Evolutionary conservation across 2,329 filamentous ascomycete genomes (phyloP), one percentile per base, ranked within the genome.

Genomic region (Apiospora phragmitis): DNA sequence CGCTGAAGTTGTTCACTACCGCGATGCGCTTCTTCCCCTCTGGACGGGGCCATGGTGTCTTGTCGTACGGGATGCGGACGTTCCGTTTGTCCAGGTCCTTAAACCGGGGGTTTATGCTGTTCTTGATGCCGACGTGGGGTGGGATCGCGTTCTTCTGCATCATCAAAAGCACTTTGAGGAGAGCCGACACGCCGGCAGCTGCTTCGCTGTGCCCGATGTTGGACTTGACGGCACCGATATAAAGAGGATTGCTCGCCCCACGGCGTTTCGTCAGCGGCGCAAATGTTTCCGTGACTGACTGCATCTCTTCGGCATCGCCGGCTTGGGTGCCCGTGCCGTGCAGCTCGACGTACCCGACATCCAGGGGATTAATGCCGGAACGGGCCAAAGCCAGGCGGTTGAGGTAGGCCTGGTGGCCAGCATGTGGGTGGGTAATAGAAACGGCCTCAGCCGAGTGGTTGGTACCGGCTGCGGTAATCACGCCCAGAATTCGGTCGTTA

Each of bases 271-370:
- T n/a, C n/a, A n/a, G n/a, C 16, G 86, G 86, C 59, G 87, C 89
- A 74, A 92, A 92, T 7, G 88, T 83, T 45, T 87, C 85, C 26
- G 85, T 83, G 65, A 92, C 88, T 0, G 87, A 89, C 2, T 85
- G 84, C 84, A 91, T 90, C 78, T 93, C 91, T 87, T 87, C 26
- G 4, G 86, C 85, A 76, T 94, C 92, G 70, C 91, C 92, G 42
- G 89, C 91, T 76, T 93, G 90, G 1, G 91, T 93, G 55, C 91
- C 91, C 5, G 91, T 93, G 8, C 91, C 91, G 77, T 93, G 91
- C 84, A 92, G 88, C 77, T 93, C 91, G 9, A 92, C 87, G 74
- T 90, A 92, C 75, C 84, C 86, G 70, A 93, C 85, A 68, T 91
- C 76, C 73, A 74, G 76, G 14, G 67, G 80, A 75, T 91, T 86